phyloP scores from a whole-genome alignment of 2,329 filamentous ascomycete genomes.

The Microsporum audouinii region DNA sequence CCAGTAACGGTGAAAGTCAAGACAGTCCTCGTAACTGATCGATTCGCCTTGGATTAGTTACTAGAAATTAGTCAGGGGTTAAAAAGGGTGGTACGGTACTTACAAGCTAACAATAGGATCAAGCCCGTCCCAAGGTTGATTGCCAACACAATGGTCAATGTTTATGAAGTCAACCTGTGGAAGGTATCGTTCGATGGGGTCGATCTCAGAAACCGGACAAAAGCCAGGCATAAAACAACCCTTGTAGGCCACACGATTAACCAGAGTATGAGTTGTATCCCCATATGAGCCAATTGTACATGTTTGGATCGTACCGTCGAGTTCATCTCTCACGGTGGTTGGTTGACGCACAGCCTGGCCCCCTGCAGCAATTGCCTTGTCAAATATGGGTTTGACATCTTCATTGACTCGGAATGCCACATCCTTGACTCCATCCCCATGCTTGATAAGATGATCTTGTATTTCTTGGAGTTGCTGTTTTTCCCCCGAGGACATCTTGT shows the following conservation, averaged over 20 bases:
- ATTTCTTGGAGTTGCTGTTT: constrained; percentile 61
- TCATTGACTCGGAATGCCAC: constrained; percentile 75
- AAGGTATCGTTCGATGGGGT: constrained; percentile 37
- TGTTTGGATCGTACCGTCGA: constrained; percentile 52
- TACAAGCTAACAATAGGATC: constrained; percentile 46
- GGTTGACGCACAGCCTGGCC: constrained; percentile 56
- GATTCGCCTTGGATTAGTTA: background rate
- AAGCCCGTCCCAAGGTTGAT: constrained; percentile 84
- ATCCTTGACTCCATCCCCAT: constrained; percentile 86
- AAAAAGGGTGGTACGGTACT: constrained; percentile 14
- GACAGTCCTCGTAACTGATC: constrained; percentile 63
- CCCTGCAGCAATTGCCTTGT: constrained; percentile 55
- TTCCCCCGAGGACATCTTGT: constrained; percentile 44
- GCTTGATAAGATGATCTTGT: constrained; percentile 64
- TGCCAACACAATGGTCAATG: constrained; percentile 91
- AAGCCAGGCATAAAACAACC: constrained; percentile 72
- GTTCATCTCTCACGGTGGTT: constrained; percentile 41
- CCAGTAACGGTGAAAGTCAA: constrained; percentile 92
- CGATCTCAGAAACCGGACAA: constrained; percentile 38
- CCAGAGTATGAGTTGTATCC: constrained; percentile 78
- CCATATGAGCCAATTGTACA: constrained; percentile 77
- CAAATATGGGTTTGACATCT: constrained; percentile 63
- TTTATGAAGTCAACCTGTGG: constrained; percentile 57
- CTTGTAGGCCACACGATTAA: constrained; percentile 56
- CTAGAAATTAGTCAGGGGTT: constrained; percentile 12